These are phyloP conservation scores for Exsudoporus frostii DNA, from an alignment of 768 basidiomycete genomes.

Conservation along the genomic window DNA sequence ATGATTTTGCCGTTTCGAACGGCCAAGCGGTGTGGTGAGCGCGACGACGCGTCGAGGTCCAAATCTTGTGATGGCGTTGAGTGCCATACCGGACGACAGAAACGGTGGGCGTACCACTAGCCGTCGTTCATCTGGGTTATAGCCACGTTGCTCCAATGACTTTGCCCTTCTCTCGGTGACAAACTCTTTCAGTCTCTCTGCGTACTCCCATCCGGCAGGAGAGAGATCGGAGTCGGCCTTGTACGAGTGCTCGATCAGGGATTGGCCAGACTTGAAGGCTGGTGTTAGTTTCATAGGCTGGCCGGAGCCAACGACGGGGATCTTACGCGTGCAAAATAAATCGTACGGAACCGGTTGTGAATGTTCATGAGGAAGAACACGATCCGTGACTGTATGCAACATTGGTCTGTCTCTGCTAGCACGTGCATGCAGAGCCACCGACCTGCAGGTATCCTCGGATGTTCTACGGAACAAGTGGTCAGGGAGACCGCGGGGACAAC, in stretches of 20 bases:
- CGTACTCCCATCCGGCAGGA: conserved; percentile 93
- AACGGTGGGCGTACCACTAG: conserved; percentile 53
- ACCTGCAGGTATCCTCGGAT: conserved; percentile 89
- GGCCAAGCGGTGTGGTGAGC: conserved; percentile 98
- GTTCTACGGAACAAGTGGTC: conserved; percentile 42
- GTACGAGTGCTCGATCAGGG: conserved; percentile 96
- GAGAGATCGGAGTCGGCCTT: conserved; percentile 98
- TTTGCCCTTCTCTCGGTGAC: conserved; percentile 81
- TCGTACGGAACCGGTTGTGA: conserved; percentile 87
- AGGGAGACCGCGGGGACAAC: background rate
- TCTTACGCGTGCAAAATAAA: conserved; percentile 92
- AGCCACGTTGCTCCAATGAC: conserved; percentile 67
- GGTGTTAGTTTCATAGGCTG: background rate
- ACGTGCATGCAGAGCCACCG: conserved; percentile 7
- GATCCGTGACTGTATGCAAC: conserved; percentile 68
- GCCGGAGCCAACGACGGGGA: background rate
- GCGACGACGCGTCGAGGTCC: conserved; percentile 92
- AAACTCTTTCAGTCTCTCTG: conserved; percentile 85
- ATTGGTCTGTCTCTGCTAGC: background rate
- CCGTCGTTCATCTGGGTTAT: conserved; percentile 55
- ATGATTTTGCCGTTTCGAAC: conserved; percentile 49
- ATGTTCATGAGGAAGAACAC: conserved; percentile 99
- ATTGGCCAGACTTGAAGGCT: conserved; percentile 82
- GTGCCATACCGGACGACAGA: background rate
- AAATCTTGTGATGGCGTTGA: conserved; percentile 56